Percentiles rank a stretch among this genome's conserved stretches.
These are phyloP conservation scores for Jatropha podagrica DNA, from an alignment of 441 rosid species.

Conservation along the genomic window DNA sequence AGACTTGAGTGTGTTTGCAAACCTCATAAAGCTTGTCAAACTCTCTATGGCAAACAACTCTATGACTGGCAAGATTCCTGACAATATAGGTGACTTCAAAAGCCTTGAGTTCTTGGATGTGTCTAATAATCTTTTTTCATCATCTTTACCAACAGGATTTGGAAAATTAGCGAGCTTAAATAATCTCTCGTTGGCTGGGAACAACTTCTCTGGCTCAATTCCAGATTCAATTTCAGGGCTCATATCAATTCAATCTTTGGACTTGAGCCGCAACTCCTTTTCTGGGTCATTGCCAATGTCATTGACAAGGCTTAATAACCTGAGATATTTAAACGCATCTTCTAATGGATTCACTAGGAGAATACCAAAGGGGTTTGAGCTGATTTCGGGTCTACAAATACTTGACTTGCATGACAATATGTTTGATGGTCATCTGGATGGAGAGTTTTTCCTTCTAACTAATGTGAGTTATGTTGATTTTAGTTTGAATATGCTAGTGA, in stretches of 20 bases:
- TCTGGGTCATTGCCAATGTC: constrained; percentile 66
- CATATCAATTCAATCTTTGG: constrained; percentile 69
- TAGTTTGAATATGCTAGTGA: constrained; percentile 66
- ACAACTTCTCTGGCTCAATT: constrained; percentile 85
- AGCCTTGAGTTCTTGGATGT: constrained; percentile 80
- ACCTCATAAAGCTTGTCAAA: constrained; percentile 85
- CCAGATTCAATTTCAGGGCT: constrained; percentile 72
- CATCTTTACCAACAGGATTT: constrained; percentile 54
- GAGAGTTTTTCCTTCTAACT: constrained; percentile 74
- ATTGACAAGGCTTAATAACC: constrained; percentile 55
- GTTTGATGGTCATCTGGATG: constrained; percentile 73
- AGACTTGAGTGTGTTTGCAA: constrained; percentile 72
- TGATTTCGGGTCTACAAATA: constrained; percentile 58
- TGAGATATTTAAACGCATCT: constrained; percentile 71
- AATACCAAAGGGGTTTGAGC: constrained; percentile 78
- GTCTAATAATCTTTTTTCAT: constrained; percentile 74
- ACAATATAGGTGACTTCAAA: constrained; percentile 54
- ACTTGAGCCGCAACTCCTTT: constrained; percentile 79
- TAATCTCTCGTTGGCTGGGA: constrained; percentile 81
- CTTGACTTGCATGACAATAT: constrained; percentile 84
- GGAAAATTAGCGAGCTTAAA: constrained; percentile 61
- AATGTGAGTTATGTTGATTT: constrained; percentile 81
- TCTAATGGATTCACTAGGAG: constrained; percentile 56
- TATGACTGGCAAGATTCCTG: constrained; percentile 66
- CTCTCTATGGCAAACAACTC: constrained; percentile 92